Evolutionary conservation across 208 protist genomes (phyloP), one percentile per base, ranked within the genome.

Genomic region (Wallacemonas sp.): DNA sequence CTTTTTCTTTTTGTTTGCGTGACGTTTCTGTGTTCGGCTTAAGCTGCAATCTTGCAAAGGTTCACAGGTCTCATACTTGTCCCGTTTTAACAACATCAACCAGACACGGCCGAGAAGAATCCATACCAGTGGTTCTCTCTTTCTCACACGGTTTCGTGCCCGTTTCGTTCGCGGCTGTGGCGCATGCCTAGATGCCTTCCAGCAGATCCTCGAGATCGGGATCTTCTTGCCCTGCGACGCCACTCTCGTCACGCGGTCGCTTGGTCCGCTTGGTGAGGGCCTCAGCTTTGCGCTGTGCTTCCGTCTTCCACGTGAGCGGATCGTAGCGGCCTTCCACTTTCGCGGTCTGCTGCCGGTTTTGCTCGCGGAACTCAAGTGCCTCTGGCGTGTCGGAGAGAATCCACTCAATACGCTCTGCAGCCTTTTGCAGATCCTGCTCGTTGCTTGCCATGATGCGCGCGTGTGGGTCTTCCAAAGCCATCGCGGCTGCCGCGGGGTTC

Each of bases 261-360:
- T 90, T 93, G 17, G 65, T 70, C 21, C 80, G 48, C 33, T 68
- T 61, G 11, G 60, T 36, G 2, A 48, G 63, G 17, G 39, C 44
- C 16, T 77, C 73, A 24, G 49, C 62, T 0, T 36, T 54, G 27
- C 68, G 75, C 58, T 81, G 77, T 14, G 80, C 62, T n/a, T 70
- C 72, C 26, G 87, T 83, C 47, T 91, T 82, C 92, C 92, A 97
- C 23, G 88, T 97, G 36, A 84, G 79, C 11, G 90, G 89, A 61
- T 95, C 85, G 76, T 95, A 97, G 19, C 88, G 83, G 11, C 93
- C 93, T 36, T 97, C 92, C 48, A 96, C 82, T 79, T 96, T 89
- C 36, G 93, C 93, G 63, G 90, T 93, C 17, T 83, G 85, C 32
- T 81, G 83, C 24, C 91, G 78, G 72, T 97, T 97, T 43, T 93